Evolutionary conservation across 2,329 filamentous ascomycete genomes (phyloP).

Genomic region (Colletotrichum sp.): DNA sequence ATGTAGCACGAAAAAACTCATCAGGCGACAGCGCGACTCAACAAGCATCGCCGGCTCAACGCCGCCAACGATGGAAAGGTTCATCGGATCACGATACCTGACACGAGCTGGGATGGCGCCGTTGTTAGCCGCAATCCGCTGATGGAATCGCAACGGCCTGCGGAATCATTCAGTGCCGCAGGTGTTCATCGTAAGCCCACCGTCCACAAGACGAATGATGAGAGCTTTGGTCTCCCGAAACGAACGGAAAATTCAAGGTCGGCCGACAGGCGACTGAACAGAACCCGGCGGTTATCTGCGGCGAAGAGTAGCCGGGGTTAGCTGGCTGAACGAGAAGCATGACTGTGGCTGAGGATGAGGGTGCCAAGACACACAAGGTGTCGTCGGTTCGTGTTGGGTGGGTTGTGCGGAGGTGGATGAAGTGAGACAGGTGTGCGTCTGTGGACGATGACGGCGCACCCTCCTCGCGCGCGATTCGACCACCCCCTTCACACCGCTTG

Average conservation of each 20-base stretch:
- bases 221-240: not conserved
- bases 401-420: not conserved
- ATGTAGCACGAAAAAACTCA: not conserved
- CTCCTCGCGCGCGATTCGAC: not conserved
- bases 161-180: not conserved
- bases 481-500: not conserved
- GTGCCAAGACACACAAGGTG: not conserved
- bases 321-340: not conserved
- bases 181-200: not conserved
- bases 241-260: not conserved
- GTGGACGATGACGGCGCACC: not conserved
- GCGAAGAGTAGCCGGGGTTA: not conserved
- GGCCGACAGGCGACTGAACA: not conserved
- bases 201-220: not conserved
- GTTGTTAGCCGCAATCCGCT: not conserved
- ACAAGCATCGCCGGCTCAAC: not conserved
- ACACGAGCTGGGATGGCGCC: not conserved
- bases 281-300: not conserved
- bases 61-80: not conserved
- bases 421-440: conserved; percentile 2
- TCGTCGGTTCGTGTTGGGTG: not conserved
- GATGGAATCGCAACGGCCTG: not conserved
- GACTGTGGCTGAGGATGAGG: not conserved
- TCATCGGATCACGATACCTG: not conserved
- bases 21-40: not conserved